A percentile compares a stretch with the other conserved stretches of the same genome.
These are phyloP conservation scores for Ustilago trichophora DNA, from an alignment of 1,284 basidiomycete species.

Conservation along the genomic window DNA sequence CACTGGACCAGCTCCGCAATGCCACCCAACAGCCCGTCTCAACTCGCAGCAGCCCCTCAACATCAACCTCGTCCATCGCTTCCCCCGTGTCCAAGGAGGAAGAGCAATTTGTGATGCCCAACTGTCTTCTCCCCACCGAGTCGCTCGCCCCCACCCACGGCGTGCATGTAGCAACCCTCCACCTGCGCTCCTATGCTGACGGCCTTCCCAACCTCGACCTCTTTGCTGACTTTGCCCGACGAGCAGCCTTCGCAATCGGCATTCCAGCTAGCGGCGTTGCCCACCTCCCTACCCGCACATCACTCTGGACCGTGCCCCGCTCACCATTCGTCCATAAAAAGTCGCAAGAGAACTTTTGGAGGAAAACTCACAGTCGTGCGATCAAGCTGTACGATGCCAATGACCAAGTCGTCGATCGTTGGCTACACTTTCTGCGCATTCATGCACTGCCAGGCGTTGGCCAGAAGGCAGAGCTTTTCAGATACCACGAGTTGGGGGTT, in stretches of 20 bases:
- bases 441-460: conserved; percentile 87
- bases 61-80: neutral
- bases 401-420: conserved; percentile 79
- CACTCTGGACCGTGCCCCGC: conserved; percentile 85
- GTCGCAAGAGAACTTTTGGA: conserved; percentile 92
- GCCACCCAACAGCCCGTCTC: neutral
- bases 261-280: conserved; percentile 81
- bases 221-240: conserved; percentile 83
- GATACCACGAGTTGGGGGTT: conserved; percentile 39
- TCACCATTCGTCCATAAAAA: conserved; percentile 94
- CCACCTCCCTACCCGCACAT: conserved; percentile 78
- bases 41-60: neutral
- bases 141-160: conserved; percentile 70
- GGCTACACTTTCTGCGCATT: conserved; percentile 80
- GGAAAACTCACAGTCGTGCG: conserved; percentile 80
- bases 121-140: conserved; percentile 39
- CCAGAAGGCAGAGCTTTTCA: conserved; percentile 80
- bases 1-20: conserved; percentile 26
- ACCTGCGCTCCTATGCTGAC: conserved; percentile 77
- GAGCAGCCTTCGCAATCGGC: conserved; percentile 82
- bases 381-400: conserved; percentile 93
- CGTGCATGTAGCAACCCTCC: conserved; percentile 83
- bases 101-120: conserved; percentile 36
- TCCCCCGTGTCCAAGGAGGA: conserved; percentile 5
- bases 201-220: conserved; percentile 74